These are phyloP conservation scores for Rhinocladiella mackenziei DNA, from an alignment of 2,329 filamentous ascomycete species.

Conservation along the genomic window DNA sequence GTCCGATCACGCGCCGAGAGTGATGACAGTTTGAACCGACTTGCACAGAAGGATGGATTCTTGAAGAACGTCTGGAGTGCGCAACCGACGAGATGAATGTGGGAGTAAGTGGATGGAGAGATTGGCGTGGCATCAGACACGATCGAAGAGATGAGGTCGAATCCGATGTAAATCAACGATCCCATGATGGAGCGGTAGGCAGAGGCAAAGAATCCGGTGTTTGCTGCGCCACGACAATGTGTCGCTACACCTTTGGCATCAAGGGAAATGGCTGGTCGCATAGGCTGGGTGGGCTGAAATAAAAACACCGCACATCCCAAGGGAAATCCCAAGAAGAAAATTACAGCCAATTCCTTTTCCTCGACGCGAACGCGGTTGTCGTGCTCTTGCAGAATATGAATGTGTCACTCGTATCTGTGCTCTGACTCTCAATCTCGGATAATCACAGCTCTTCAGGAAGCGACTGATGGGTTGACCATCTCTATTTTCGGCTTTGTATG, in stretches of 20 bases:
- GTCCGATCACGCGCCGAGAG: constrained; percentile 96
- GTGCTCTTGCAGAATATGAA: constrained; percentile 19
- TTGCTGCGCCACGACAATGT: no score
- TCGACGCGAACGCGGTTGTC: background rate
- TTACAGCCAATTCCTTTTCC: no score
- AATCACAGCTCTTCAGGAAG: constrained; percentile 63
- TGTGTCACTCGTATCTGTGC: constrained; percentile 69
- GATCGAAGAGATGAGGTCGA: no score
- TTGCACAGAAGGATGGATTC: constrained; percentile 92
- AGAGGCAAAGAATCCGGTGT: no score
- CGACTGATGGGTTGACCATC: constrained; percentile 35
- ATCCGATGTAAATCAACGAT: no score
- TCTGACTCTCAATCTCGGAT: constrained; percentile 54
- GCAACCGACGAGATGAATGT: constrained; percentile 24
- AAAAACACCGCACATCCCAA: no score
- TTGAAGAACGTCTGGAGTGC: constrained; percentile 96
- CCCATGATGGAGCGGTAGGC: no score
- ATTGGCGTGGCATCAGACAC: no score
- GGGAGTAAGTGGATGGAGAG: background rate
- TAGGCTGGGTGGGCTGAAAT: no score
- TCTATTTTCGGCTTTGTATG: constrained; percentile 38
- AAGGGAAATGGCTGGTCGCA: no score
- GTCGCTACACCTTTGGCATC: no score
- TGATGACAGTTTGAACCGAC: constrained; percentile 92
- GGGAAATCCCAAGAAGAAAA: no score